Conservation (phyloP, 2,329 filamentous ascomycete species). For the Colletotrichum phormii region DNA sequence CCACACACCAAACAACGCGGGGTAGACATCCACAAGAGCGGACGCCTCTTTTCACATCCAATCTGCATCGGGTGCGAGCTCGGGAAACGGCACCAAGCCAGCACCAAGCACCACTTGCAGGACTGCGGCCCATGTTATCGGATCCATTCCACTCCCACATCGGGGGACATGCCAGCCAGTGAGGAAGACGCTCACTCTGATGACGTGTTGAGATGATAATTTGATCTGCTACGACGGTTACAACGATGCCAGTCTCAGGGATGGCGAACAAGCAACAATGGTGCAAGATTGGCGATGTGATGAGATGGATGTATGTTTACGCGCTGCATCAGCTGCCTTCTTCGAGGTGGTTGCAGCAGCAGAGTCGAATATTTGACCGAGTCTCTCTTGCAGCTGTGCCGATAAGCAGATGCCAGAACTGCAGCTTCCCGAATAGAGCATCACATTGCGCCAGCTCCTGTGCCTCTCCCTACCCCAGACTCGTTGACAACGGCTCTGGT, state of each 20-base stretch:
- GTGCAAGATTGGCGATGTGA: slow-evolving; percentile 2
- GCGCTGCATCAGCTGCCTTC: neutral
- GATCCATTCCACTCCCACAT: slow-evolving; percentile 8
- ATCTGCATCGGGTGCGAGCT: slow-evolving; percentile 20
- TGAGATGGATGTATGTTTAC: slow-evolving; percentile 18
- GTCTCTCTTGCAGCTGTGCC: neutral
- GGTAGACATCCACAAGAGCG: slow-evolving; percentile 27
- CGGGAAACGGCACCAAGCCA: slow-evolving; percentile 5
- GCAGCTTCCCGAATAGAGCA: neutral
- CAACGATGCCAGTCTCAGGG: slow-evolving; percentile 9
- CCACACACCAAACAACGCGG: slow-evolving; percentile 23
- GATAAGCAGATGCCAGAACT: neutral
- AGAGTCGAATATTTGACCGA: neutral
- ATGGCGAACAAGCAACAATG: neutral
- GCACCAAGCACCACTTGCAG: neutral
- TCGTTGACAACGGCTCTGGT: neutral
- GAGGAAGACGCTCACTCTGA: neutral
- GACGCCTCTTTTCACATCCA: slow-evolving; percentile 3
- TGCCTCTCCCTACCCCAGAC: neutral
- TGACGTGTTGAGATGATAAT: slow-evolving; percentile 18
- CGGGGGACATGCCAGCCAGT: slow-evolving; percentile 1
- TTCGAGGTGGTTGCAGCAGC: neutral
- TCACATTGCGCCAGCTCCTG: neutral
- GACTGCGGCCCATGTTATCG: slow-evolving; percentile 2
- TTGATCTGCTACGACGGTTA: slow-evolving; percentile 6